Base-by-base conservation (phyloP, 1,139 yeast species). In the Kodamaea plutei region DNA sequence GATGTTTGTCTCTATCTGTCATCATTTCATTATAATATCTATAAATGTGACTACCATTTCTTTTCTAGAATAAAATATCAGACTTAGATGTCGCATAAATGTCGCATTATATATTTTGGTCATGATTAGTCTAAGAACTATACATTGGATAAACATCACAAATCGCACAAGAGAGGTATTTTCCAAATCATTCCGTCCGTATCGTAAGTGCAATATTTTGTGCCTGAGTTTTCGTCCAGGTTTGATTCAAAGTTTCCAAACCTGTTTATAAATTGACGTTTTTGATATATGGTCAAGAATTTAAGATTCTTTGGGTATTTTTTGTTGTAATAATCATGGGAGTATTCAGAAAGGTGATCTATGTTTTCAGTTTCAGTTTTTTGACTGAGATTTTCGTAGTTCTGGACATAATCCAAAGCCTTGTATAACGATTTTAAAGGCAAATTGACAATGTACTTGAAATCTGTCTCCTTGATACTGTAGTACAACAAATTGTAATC, bases 181-280 rank as follows among this genome's bases (percentile, higher is more conserved):
- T 71, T 72, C 78, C 79, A 73, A 39, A 67, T 70, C 23, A 73
- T 45, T 1, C 77, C 77, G 28, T 61, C 58, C 28, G 38, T 47
- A 35, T 64, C 69, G 36, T 68, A 67, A 2, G 37, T 21, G 39
- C 72, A 67, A 4, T 44, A 40, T 3, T 19, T 29, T 10, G 9
- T 23, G 34, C 22, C 44, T 46, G 15, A 47, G 45, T 64, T 62
- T n/a, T n/a, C n/a, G n/a, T n/a, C n/a, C n/a, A n/a, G 55, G 34
- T 61, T 69, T 6, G 53, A 40, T 17, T 60, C 63, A 38, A 62
- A 67, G 38, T 66, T 65, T 7, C 73, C 73, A 43, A 53, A 68
- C 34, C 64, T 47, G 43, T 66, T 68, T 18, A 71, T 65, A 41
- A 70, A 70, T 37, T 67, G 69, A 6, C 74, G 55, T 30, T 66